A percentile compares a stretch with the other conserved stretches of the same genome.
phyloP scores from a whole-genome alignment of 345 rosid species.

The Dovyalis caffra region DNA sequence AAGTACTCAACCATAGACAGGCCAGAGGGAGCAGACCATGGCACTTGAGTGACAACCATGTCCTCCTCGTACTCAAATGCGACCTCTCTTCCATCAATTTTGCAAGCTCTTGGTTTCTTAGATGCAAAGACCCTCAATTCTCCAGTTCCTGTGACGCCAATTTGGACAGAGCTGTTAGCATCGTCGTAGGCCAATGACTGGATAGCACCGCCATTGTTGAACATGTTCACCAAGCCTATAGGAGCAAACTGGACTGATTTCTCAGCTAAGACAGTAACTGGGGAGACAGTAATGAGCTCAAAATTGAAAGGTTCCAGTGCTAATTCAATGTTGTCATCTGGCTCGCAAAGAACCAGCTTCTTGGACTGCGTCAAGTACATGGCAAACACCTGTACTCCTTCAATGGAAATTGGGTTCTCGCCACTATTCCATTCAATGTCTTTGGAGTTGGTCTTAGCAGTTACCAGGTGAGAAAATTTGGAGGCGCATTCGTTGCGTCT shows the following conservation, averaged over 20 bases:
- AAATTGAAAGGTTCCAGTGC: conserved; percentile 74
- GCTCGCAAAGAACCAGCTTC: conserved; percentile 59
- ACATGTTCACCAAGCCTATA: conserved; percentile 81
- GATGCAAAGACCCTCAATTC: conserved; percentile 73
- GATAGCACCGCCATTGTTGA: conserved; percentile 83
- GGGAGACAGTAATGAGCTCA: conserved; percentile 80
- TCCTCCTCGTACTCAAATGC: conserved; percentile 49
- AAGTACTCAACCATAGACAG: conserved; percentile 44
- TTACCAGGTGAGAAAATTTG: conserved; percentile 48
- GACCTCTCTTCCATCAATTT: conserved; percentile 55
- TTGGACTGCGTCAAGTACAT: conserved; percentile 69
- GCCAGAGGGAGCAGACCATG: conserved; percentile 60
- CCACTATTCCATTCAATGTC: conserved; percentile 90
- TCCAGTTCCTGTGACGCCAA: conserved; percentile 68
- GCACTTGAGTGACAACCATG: conserved; percentile 56
- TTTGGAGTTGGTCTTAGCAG: conserved; percentile 49
- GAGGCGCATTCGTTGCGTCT: conserved; percentile 77
- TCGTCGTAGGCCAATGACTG: conserved; percentile 46
- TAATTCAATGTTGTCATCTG: conserved; percentile 46
- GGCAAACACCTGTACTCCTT: conserved; percentile 56
- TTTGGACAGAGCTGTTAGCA: conserved; percentile 27
- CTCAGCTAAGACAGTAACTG: conserved; percentile 42
- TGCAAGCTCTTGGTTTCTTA: conserved; percentile 57
- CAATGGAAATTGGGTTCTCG: conserved; percentile 58
- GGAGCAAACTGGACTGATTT: conserved; percentile 69